These are phyloP conservation scores for Phaeomoniella chlamydospora DNA, from an alignment of 2,329 filamentous ascomycete genomes.

Conservation along the genomic window DNA sequence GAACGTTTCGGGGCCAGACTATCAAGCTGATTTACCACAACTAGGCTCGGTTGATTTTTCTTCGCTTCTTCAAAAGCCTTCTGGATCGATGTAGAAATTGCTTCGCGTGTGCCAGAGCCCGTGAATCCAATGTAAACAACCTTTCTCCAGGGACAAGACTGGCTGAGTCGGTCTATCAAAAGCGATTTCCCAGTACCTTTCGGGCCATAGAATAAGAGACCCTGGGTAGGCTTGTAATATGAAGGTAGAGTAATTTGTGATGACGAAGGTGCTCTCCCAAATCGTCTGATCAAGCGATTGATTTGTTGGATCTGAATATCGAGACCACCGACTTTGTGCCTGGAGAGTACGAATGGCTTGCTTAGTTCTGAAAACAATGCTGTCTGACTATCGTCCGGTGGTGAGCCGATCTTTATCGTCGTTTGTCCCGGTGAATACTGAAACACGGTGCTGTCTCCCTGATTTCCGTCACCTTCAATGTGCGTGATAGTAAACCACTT, in stretches of 20 bases:
- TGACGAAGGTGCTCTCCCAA: slow-evolving; percentile 23
- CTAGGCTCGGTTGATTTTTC: slow-evolving; percentile 56
- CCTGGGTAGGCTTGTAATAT: slow-evolving; percentile 32
- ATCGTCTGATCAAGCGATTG: slow-evolving; percentile 50
- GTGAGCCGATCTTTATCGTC: background rate
- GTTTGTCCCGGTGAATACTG: slow-evolving; percentile 18
- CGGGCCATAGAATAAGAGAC: slow-evolving; percentile 65
- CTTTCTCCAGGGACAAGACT: slow-evolving; percentile 55
- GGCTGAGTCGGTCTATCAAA: slow-evolving; percentile 53
- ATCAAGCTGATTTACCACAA: slow-evolving; percentile 68
- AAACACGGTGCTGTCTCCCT: slow-evolving; percentile 18
- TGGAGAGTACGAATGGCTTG: background rate
- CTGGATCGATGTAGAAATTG: slow-evolving; percentile 35
- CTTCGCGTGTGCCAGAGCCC: background rate
- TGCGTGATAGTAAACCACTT: slow-evolving; percentile 46
- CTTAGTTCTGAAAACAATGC: too few species aligned
- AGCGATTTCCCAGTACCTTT: slow-evolving; percentile 74
- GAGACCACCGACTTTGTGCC: slow-evolving; percentile 48
- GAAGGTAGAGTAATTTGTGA: slow-evolving; percentile 18
- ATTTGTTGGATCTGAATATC: slow-evolving; percentile 47
- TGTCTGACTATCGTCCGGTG: background rate
- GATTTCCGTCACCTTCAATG: slow-evolving; percentile 37
- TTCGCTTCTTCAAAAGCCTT: slow-evolving; percentile 57
- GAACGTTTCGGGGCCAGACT: slow-evolving; percentile 47
- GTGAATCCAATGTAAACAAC: slow-evolving; percentile 35